Evolutionary conservation across 352 stramenopile species (phyloP).

Genomic region (Thalassiosira livingstoniorum): DNA sequence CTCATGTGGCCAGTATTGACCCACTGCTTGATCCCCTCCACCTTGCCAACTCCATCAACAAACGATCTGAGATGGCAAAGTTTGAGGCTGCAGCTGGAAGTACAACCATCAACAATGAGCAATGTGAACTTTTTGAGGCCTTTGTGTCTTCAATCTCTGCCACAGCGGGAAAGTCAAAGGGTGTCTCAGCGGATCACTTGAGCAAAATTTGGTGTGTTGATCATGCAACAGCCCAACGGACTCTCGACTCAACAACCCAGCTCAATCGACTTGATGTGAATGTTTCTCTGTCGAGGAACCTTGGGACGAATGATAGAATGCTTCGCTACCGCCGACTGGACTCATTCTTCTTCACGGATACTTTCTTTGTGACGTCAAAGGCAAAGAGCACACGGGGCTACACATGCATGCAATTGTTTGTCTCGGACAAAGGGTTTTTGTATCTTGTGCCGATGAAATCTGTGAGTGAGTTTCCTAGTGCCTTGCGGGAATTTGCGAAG

Average conservation of each 20-base stretch:
- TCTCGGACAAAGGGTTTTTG: constrained; percentile 52
- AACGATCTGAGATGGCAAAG: background rate
- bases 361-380: constrained; percentile 30
- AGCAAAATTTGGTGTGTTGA: constrained; percentile 45
- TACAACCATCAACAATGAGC: background rate
- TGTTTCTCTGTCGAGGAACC: constrained; percentile 15
- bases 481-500: constrained; percentile 51
- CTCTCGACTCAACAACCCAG: constrained; percentile 52
- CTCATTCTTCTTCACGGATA: constrained; percentile 33
- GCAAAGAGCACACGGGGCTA: constrained; percentile 14
- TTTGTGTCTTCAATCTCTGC: background rate
- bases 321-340: constrained; percentile 27
- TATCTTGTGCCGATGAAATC: constrained; percentile 43
- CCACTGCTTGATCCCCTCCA: background rate
- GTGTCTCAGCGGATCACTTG: constrained; percentile 42
- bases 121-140: constrained; percentile 17
- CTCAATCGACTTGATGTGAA: constrained; percentile 15
- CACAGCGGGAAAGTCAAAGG: background rate
- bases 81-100: constrained; percentile 10
- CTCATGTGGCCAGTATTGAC: constrained; percentile 2
- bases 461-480: constrained; percentile 25
- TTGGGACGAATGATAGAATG: constrained; percentile 49
- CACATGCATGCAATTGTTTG: constrained; percentile 32
- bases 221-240: constrained; percentile 41
- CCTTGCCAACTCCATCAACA: background rate